Evolutionary conservation across 2,329 filamentous ascomycete genomes (phyloP).

Genomic region (Sporothrix luriei): DNA sequence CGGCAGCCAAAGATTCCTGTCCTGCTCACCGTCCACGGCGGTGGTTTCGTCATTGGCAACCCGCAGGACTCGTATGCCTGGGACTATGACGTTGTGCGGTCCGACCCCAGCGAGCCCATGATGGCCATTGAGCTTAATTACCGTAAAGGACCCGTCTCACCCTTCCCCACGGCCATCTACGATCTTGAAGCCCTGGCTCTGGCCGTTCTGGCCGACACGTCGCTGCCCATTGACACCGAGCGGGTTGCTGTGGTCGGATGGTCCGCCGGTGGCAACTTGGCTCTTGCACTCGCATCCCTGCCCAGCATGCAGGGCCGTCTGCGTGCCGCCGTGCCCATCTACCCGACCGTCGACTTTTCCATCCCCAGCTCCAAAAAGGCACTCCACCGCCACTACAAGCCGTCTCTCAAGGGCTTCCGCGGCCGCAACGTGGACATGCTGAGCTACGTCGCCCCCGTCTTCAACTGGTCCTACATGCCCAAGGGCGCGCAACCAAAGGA

Average conservation of each 20-base stretch:
- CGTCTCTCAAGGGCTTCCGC: slow-evolving; percentile 40
- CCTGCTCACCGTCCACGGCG: slow-evolving; percentile 56
- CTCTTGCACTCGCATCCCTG: slow-evolving; percentile 48
- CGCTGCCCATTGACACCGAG: slow-evolving; percentile 51
- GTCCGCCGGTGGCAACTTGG: slow-evolving; percentile 56
- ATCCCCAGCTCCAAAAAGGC: slow-evolving; percentile 41
- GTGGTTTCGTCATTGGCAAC: slow-evolving; percentile 52
- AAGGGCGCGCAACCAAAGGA: slow-evolving; percentile 42
- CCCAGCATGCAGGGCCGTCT: slow-evolving; percentile 42
- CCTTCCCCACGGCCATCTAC: slow-evolving; percentile 50
- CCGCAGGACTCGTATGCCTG: slow-evolving; percentile 52
- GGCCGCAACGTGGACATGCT: slow-evolving; percentile 39
- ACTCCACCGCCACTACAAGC: slow-evolving; percentile 45
- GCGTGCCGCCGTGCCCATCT: slow-evolving; percentile 48
- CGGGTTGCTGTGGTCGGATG: slow-evolving; percentile 51
- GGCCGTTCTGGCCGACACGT: slow-evolving; percentile 48
- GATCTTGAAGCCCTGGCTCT: slow-evolving; percentile 51
- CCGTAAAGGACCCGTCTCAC: slow-evolving; percentile 49
- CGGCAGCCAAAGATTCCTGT: slow-evolving; percentile 44
- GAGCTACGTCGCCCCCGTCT: slow-evolving; percentile 40
- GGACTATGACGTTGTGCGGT: slow-evolving; percentile 49
- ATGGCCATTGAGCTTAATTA: slow-evolving; percentile 55
- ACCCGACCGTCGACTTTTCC: slow-evolving; percentile 50
- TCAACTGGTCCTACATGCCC: slow-evolving; percentile 49
- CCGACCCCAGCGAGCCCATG: slow-evolving; percentile 42